These are phyloP conservation scores for Lithocarpus polystachyus DNA, from an alignment of 306 rosid species.

Conservation along the genomic window DNA sequence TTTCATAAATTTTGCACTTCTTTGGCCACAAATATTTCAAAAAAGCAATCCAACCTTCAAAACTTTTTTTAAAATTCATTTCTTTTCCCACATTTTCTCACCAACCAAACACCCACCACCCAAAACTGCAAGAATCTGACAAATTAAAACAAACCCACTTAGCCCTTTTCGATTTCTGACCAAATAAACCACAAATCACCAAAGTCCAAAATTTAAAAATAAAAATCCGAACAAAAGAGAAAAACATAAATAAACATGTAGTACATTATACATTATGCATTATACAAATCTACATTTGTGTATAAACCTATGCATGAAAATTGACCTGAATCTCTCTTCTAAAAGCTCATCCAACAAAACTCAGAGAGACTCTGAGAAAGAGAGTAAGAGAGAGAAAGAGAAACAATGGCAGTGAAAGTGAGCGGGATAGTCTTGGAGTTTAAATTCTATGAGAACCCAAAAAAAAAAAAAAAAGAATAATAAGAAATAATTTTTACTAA, in stretches of 20 bases:
- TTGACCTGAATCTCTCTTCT: slow-evolving; percentile 54
- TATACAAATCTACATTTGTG: background rate
- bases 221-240: slow-evolving; percentile 4
- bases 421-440: slow-evolving; percentile 21
- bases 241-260: background rate
- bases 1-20: background rate
- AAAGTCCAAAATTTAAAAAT: background rate
- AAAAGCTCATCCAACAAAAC: slow-evolving; percentile 30
- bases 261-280: slow-evolving; percentile 13
- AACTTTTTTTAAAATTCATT: background rate
- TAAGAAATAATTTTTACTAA: background rate
- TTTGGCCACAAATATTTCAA: background rate
- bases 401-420: slow-evolving; percentile 1
- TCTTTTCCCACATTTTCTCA: background rate
- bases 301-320: background rate
- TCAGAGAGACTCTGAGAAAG: slow-evolving; percentile 23
- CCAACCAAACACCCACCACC: background rate
- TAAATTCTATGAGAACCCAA: background rate
- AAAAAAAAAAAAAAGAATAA: background rate
- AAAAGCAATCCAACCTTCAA: background rate
- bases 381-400: background rate
- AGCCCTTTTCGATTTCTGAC: slow-evolving; percentile 22
- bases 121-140: background rate
- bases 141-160: slow-evolving; percentile 5
- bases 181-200: background rate